phyloP scores from a whole-genome alignment of 306 rosid species.

The Glycyrrhiza uralensis region DNA sequence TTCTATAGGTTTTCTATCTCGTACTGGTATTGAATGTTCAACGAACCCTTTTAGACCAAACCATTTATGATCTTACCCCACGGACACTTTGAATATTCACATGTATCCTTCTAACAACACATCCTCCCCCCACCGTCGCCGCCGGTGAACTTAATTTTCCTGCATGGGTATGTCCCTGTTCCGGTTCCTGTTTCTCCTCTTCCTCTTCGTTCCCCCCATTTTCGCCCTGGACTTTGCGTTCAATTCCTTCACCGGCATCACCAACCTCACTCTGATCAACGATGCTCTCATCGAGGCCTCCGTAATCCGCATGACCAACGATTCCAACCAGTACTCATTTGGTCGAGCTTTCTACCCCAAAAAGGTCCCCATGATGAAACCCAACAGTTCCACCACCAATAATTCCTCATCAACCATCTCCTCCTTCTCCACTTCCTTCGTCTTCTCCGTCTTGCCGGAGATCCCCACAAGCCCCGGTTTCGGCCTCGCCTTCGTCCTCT shows the following conservation, averaged over 20 bases:
- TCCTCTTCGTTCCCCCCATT: slow-evolving; percentile 4
- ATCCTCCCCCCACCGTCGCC: neutral
- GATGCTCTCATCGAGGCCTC: slow-evolving; percentile 58
- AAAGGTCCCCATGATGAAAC: slow-evolving; percentile 23
- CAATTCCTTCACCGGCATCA: slow-evolving; percentile 57
- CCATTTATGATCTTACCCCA: neutral
- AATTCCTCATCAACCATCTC: slow-evolving; percentile 31
- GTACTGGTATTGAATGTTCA: neutral
- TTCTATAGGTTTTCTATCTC: too few species aligned
- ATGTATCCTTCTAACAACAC: too few species aligned
- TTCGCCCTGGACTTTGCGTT: slow-evolving; percentile 49
- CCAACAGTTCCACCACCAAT: slow-evolving; percentile 10
- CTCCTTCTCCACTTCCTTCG: slow-evolving; percentile 82
- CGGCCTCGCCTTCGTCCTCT: slow-evolving; percentile 75
- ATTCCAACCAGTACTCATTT: slow-evolving; percentile 50
- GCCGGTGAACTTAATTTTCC: slow-evolving; percentile 5
- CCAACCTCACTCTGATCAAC: slow-evolving; percentile 54
- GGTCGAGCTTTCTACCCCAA: slow-evolving; percentile 65
- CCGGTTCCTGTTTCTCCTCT: neutral
- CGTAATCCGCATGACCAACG: slow-evolving; percentile 73
- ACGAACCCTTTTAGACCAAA: neutral
- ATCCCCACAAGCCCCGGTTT: slow-evolving; percentile 69
- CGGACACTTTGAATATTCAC: neutral
- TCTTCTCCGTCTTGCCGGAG: slow-evolving; percentile 67
- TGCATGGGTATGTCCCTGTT: neutral